These are phyloP conservation scores for Colletotrichum lindemuthianum DNA, from an alignment of 2,329 filamentous ascomycete genomes.

Conservation along the genomic window DNA sequence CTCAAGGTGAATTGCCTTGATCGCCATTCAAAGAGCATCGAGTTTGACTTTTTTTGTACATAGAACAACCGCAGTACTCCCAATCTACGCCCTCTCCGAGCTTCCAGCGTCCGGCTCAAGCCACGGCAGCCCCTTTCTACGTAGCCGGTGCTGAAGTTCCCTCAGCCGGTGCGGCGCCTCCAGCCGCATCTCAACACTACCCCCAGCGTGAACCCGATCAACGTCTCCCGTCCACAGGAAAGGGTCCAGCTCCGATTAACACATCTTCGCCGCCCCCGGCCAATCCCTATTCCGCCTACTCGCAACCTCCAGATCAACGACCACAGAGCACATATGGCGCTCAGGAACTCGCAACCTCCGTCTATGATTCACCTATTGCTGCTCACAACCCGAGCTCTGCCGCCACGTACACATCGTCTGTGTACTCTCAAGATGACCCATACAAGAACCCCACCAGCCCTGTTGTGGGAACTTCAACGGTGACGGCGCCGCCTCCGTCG, in stretches of 20 bases:
- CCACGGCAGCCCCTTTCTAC: slow-evolving; percentile 71
- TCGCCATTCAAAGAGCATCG: slow-evolving; percentile 25
- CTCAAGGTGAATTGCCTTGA: slow-evolving; percentile 54
- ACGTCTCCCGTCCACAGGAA: slow-evolving; percentile 56
- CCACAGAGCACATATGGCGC: slow-evolving; percentile 77
- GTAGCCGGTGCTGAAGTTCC: slow-evolving; percentile 68
- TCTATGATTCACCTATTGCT: slow-evolving; percentile 78
- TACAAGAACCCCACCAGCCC: slow-evolving; percentile 54
- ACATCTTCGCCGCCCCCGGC: slow-evolving; percentile 62
- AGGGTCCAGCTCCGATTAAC: slow-evolving; percentile 61
- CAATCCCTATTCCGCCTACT: slow-evolving; percentile 60
- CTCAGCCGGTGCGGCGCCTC: slow-evolving; percentile 45
- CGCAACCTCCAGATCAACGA: slow-evolving; percentile 60
- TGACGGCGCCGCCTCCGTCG: slow-evolving; percentile 41
- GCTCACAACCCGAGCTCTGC: slow-evolving; percentile 58
- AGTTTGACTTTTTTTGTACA: slow-evolving; percentile 43
- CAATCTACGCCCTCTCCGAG: slow-evolving; percentile 60
- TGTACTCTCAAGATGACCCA: slow-evolving; percentile 61
- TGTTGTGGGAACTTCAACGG: slow-evolving; percentile 42
- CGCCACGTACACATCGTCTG: slow-evolving; percentile 57
- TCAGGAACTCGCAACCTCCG: slow-evolving; percentile 81
- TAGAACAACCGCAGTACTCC: slow-evolving; percentile 59
- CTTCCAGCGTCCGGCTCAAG: slow-evolving; percentile 62
- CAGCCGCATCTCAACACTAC: slow-evolving; percentile 56
- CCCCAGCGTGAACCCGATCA: slow-evolving; percentile 62